These are phyloP conservation scores for Ophiorrhiza pumila DNA, from an alignment of 257 asterid genomes.

Conservation along the genomic window DNA sequence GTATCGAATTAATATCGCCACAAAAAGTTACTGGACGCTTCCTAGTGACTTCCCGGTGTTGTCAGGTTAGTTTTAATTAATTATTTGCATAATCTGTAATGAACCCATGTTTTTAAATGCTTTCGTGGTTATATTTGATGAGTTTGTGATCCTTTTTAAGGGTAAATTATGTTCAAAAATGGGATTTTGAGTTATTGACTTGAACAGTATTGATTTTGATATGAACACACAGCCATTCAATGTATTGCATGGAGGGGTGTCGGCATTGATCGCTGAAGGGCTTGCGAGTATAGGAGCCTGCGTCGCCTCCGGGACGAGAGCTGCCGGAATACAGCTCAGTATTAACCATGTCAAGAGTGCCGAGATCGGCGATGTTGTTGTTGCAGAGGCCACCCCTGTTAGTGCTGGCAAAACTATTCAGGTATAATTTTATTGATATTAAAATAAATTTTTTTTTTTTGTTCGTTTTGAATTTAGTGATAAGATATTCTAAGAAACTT, in stretches of 20 bases:
- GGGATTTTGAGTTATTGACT: neutral
- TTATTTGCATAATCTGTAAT: neutral
- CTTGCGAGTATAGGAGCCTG: slow-evolving; percentile 18
- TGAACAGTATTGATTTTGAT: neutral
- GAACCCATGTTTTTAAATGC: no score
- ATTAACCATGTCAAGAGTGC: slow-evolving; percentile 13
- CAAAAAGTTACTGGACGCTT: slow-evolving; percentile 8
- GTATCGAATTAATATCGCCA: neutral
- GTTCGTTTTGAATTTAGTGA: neutral
- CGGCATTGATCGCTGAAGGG: slow-evolving; percentile 20
- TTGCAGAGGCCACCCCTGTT: slow-evolving; percentile 5
- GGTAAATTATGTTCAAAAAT: neutral
- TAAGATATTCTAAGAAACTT: no score
- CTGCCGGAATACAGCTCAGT: slow-evolving; percentile 14
- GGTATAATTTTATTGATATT: neutral
- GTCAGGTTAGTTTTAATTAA: neutral
- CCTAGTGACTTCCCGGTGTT: slow-evolving; percentile 8
- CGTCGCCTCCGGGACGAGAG: slow-evolving; percentile 1
- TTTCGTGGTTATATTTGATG: no score
- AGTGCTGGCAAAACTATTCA: slow-evolving; percentile 14
- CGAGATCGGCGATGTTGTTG: slow-evolving; percentile 8
- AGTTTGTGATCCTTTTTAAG: neutral
- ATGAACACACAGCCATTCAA: slow-evolving; percentile 1
- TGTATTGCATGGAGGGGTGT: slow-evolving; percentile 19
- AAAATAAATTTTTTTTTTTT: neutral